Conservation (phyloP, 169 alveolate species). For the Plasmodium vivax region DNA sequence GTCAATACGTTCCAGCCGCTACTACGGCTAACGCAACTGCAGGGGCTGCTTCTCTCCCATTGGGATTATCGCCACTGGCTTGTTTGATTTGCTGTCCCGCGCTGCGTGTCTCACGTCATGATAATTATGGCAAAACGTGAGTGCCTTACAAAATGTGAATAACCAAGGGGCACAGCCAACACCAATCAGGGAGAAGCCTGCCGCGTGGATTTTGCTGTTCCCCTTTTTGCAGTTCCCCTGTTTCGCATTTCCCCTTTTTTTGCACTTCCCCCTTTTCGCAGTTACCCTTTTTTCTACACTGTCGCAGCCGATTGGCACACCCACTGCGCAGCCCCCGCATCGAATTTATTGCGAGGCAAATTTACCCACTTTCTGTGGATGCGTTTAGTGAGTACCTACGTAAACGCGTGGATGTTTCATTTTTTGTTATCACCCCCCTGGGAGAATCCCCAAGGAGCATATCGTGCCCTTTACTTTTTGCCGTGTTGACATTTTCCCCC, state of each 20-base stretch:
- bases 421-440: slow-evolving; percentile 1
- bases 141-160: neutral
- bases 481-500: neutral
- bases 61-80: neutral
- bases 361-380: neutral
- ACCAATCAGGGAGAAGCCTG: neutral
- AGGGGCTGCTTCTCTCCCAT: neutral
- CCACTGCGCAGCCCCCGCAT: neutral
- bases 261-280: neutral
- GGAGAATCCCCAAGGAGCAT: neutral
- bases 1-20: neutral
- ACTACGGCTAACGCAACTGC: neutral
- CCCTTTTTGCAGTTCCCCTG: neutral
- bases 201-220: neutral
- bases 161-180: neutral
- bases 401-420: neutral
- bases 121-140: neutral
- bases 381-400: neutral
- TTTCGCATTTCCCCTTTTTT: neutral
- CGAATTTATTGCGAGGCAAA: neutral
- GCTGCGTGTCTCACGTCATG: neutral
- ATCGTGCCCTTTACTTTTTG: neutral
- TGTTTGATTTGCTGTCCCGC: neutral
- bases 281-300: neutral
- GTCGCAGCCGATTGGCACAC: neutral